Conservation (phyloP, 176 grass and related monocot species). For the Zizania latifolia region DNA sequence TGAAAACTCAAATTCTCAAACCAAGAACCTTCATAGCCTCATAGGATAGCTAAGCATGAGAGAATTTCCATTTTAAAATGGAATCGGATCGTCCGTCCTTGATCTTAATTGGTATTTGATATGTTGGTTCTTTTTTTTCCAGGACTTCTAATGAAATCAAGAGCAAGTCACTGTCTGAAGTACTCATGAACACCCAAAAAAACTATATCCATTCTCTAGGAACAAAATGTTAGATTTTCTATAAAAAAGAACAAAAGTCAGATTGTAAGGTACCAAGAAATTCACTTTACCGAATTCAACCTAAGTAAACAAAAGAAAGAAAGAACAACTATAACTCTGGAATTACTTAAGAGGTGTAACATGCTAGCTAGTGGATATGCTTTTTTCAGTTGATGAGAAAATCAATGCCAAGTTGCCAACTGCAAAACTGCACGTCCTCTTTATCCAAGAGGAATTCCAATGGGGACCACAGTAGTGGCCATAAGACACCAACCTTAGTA, state of each 20-base stretch:
- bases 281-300: neutral
- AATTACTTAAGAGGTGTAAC: neutral
- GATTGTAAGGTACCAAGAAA: neutral
- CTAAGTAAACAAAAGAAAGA: constrained; percentile 13
- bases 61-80: neutral
- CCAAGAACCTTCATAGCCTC: constrained; percentile 6
- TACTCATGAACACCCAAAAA: constrained; percentile 16
- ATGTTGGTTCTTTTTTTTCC: neutral
- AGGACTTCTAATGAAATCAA: neutral
- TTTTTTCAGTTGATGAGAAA: constrained; percentile 21
- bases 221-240: neutral
- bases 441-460: constrained; percentile 33
- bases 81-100: neutral
- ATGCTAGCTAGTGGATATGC: constrained; percentile 23
- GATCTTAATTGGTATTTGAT: neutral
- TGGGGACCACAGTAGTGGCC: constrained; percentile 6
- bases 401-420: constrained; percentile 29
- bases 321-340: neutral
- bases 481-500: constrained; percentile 21
- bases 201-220: neutral
- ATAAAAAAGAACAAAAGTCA: neutral
- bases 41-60: neutral
- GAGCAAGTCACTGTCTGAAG: neutral
- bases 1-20: neutral
- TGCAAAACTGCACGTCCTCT: constrained; percentile 30